A percentile compares a stretch with the other conserved stretches of the same genome.
Evolutionary conservation across 2,329 filamentous ascomycete species (phyloP).

Genomic region (Apiospora malaysiana): DNA sequence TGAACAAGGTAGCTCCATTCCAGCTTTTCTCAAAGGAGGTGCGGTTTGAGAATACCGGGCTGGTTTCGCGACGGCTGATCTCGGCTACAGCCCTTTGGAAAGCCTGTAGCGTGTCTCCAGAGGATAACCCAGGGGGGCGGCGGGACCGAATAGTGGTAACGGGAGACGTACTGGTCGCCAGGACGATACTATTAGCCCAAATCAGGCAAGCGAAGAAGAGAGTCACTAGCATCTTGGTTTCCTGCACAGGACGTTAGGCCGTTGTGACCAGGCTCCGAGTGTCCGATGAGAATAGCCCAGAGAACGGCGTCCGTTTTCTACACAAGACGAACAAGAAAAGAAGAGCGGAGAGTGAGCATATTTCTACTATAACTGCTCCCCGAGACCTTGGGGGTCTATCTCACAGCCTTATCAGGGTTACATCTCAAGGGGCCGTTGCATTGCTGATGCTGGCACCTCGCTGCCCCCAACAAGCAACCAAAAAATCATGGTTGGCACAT

Average conservation of each 20-base stretch:
- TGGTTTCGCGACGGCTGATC: constrained; percentile 29
- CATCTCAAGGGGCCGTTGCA: not conserved
- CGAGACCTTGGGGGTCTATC: not conserved
- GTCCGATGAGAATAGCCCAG: not conserved
- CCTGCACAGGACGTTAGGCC: not conserved
- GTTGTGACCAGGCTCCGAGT: not conserved
- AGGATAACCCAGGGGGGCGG: constrained; percentile 29
- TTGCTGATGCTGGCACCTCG: not conserved
- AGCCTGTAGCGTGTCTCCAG: constrained; percentile 30
- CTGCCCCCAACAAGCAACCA: not conserved
- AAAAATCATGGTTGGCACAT: not conserved
- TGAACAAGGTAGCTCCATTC: constrained; percentile 43
- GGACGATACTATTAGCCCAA: constrained; percentile 25
- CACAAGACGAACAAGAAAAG: not conserved
- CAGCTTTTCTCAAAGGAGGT: constrained; percentile 32
- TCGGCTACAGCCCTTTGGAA: constrained; percentile 33
- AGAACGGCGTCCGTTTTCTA: too few relatives aligned
- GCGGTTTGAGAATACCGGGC: constrained; percentile 30
- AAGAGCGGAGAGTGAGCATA: not conserved
- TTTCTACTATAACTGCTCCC: not conserved
- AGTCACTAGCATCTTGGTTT: not conserved
- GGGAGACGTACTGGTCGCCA: constrained; percentile 21
- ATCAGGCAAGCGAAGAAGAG: not conserved
- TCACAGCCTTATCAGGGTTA: not conserved
- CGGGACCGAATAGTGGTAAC: constrained; percentile 32